Evolutionary conservation across 2,329 filamentous ascomycete genomes (phyloP).

Genomic region (Diaporthe sp.): DNA sequence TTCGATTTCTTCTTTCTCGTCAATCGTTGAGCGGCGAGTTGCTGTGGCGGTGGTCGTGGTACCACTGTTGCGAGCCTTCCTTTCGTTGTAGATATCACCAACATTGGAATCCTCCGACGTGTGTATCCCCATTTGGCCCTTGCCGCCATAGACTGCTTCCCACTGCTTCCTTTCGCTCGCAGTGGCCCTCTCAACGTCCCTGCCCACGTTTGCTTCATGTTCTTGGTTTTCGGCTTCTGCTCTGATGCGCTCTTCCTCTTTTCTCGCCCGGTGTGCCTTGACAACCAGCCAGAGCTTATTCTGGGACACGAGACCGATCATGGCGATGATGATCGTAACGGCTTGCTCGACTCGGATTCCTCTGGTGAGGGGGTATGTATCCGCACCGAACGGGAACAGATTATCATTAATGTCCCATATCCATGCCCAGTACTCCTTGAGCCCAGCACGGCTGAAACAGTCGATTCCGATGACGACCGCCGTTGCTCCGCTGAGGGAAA

Average conservation of each 20-base stretch:
- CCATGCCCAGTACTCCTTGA: constrained; percentile 97
- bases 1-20: constrained; percentile 66
- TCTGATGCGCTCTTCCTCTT: constrained; percentile 63
- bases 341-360: constrained; percentile 90
- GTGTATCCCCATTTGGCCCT: constrained; percentile 51
- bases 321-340: constrained; percentile 79
- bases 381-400: constrained; percentile 82
- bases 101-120: constrained; percentile 65
- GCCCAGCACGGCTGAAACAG: constrained; percentile 88
- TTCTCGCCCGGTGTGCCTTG: constrained; percentile 70
- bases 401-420: constrained; percentile 86
- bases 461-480: constrained; percentile 87
- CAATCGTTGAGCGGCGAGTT: constrained; percentile 54
- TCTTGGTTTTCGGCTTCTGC: constrained; percentile 68
- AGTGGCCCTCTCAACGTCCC: constrained; percentile 74
- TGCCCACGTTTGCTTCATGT: constrained; percentile 79
- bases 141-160: constrained; percentile 82
- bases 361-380: constrained; percentile 87
- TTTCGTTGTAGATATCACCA: constrained; percentile 64
- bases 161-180: constrained; percentile 76
- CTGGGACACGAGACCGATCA: constrained; percentile 86
- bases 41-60: constrained; percentile 51
- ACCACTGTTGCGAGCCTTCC: constrained; percentile 54
- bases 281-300: constrained; percentile 89
- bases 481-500: constrained; percentile 87